Base-by-base conservation (phyloP, 106 monocot genomes). In the Xerophyta viscosa region DNA sequence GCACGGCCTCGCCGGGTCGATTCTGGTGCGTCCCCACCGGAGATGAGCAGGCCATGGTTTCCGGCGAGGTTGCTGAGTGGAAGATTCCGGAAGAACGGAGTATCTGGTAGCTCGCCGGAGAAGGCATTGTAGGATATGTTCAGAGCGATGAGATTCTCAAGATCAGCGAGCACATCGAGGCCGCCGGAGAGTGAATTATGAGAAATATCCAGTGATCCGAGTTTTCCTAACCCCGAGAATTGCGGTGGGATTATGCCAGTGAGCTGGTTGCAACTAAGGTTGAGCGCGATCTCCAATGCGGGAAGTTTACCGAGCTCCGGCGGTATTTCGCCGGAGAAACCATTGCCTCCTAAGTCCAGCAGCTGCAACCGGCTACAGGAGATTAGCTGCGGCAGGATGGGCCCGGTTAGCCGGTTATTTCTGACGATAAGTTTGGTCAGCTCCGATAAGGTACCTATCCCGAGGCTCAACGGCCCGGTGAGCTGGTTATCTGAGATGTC, bases 231-330 rank as follows among this genome's bases (percentile, higher is more conserved):
- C 50, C 57, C 50, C 0, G 41, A 27, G 8, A 71, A 30, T 20
- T 45, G 24, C 18, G 0, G 12, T 29, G 71, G 71, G 17, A 71
- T n/a, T 19, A 20, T 27, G 27, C 63, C 63, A 11, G 71, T 63
- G 26, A 71, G 49, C 15, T 56, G 41, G 41, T 71, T 71, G 63
- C 63, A 71, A 36, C 63, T 71, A 47, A 71, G 25, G 48, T 71
- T 71, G 28, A 63, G 49, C 37, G 57, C 23, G 18, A 63, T 63
- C 17, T 71, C 56, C 4, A 70, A 36, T 30, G 28, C 62, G 25
- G 46, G 46, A 2, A 70, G 27, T 2, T 37, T 1, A 18, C 62
- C 55, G 23, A 70, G 36, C 49, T 63, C 54, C 3, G 27, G 37
- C 10, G 71, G n/a, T n/a, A n/a, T n/a, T n/a, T n/a, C n/a, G n/a